These are phyloP conservation scores for Lablab purpureus DNA, from an alignment of 306 rosid genomes.

Conservation along the genomic window DNA sequence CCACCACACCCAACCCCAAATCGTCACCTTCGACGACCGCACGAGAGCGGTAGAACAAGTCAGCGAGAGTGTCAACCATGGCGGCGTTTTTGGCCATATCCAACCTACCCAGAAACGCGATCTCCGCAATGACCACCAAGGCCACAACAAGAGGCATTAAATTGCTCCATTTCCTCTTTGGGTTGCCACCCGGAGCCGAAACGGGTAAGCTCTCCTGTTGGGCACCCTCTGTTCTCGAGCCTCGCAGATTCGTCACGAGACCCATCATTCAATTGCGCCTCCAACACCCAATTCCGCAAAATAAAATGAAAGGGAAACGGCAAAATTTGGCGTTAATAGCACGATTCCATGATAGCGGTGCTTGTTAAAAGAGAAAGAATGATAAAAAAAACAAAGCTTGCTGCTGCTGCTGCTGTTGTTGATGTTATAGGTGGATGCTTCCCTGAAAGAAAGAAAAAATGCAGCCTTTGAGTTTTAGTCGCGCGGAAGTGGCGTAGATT, in stretches of 20 bases:
- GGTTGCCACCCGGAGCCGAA: constrained; percentile 31
- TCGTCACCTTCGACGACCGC: constrained; percentile 46
- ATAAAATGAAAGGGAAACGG: background rate
- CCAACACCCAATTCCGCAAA: constrained; percentile 4
- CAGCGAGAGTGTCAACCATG: constrained; percentile 74
- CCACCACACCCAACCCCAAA: constrained; percentile 39
- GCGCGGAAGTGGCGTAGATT: constrained; percentile 1
- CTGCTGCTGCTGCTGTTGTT: background rate
- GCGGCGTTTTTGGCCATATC: constrained; percentile 83
- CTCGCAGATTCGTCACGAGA: constrained; percentile 61
- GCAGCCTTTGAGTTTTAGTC: background rate
- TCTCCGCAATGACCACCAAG: constrained; percentile 83
- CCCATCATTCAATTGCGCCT: constrained; percentile 58
- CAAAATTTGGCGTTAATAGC: constrained; percentile 31
- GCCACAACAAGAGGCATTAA: constrained; percentile 72
- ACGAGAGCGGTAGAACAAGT: constrained; percentile 62
- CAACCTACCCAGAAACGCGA: constrained; percentile 79
- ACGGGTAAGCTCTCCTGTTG: constrained; percentile 59
- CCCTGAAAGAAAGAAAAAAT: background rate
- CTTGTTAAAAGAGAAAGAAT: background rate
- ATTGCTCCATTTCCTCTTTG: constrained; percentile 72
- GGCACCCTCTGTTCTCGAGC: constrained; percentile 62
- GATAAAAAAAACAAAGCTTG: background rate
- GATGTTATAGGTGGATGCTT: background rate
- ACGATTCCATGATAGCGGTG: constrained; percentile 32